Evolutionary conservation across 371 early-diverging fungal genomes (phyloP).

Genomic region (Synchytrium microbalum): DNA sequence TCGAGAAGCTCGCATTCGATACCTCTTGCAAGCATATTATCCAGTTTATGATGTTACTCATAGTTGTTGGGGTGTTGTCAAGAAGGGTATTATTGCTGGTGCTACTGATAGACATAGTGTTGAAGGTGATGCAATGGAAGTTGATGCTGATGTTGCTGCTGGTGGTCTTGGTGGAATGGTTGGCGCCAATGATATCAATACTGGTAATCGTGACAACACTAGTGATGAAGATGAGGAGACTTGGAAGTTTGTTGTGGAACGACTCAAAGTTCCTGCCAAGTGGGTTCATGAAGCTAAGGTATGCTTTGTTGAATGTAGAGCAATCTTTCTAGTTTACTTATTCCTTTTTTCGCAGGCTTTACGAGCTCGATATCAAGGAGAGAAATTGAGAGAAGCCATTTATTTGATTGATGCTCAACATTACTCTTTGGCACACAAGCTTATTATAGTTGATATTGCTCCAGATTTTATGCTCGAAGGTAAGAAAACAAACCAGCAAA

Average conservation of each 20-base stretch:
- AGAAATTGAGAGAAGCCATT: constrained; percentile 36
- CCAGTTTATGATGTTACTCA: constrained; percentile 23
- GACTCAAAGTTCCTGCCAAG: constrained; percentile 40
- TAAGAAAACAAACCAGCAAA: constrained; percentile 4
- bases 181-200: background rate
- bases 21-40: constrained; percentile 23
- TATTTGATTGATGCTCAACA: constrained; percentile 40
- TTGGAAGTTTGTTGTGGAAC: constrained; percentile 40
- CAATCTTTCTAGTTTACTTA: background rate
- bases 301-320: background rate
- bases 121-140: background rate
- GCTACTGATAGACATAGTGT: background rate
- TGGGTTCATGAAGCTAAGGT: constrained; percentile 61
- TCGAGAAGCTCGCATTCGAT: constrained; percentile 21
- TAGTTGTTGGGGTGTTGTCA: constrained; percentile 11
- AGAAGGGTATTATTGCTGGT: background rate
- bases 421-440: constrained; percentile 26
- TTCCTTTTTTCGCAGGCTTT: constrained; percentile 30
- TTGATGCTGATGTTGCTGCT: constrained; percentile 15
- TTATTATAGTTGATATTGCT: constrained; percentile 22
- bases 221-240: constrained; percentile 17
- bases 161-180: too few species aligned
- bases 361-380: constrained; percentile 49
- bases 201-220: background rate
- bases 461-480: constrained; percentile 25